Evolutionary conservation across 192 early-diverging fungal genomes (phyloP).

Genomic region (Backusella luteola): DNA sequence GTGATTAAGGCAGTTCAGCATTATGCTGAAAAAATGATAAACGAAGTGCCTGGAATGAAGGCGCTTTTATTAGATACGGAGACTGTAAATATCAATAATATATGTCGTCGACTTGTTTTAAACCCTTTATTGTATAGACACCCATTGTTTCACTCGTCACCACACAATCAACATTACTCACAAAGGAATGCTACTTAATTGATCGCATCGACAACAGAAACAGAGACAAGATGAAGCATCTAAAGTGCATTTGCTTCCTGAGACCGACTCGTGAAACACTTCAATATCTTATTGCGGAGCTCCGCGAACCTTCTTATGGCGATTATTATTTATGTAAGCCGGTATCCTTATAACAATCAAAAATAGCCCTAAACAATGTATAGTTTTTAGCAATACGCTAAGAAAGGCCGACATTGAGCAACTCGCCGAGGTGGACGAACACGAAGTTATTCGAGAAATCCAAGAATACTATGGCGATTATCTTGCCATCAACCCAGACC

Average conservation of each 20-base stretch:
- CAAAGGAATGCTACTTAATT: slow-evolving; percentile 92
- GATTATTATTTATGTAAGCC: slow-evolving; percentile 92
- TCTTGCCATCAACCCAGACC: slow-evolving; percentile 75
- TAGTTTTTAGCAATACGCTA: slow-evolving; percentile 94
- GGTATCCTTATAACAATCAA: too few species aligned
- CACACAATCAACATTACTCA: slow-evolving; percentile 89
- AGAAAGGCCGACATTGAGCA: slow-evolving; percentile 89
- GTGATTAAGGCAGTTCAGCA: slow-evolving; percentile 77
- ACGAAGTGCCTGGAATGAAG: slow-evolving; percentile 95
- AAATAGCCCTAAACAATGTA: neutral
- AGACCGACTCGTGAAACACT: slow-evolving; percentile 84
- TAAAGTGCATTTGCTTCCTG: slow-evolving; percentile 93
- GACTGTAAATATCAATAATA: slow-evolving; percentile 57
- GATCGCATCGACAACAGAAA: slow-evolving; percentile 86
- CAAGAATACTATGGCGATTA: slow-evolving; percentile 97
- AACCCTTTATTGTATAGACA: slow-evolving; percentile 54
- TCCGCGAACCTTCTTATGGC: slow-evolving; percentile 89
- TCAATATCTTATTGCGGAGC: slow-evolving; percentile 85
- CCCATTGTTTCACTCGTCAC: slow-evolving; percentile 91
- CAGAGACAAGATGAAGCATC: slow-evolving; percentile 90
- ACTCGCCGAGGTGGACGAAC: slow-evolving; percentile 93
- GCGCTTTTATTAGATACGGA: slow-evolving; percentile 91
- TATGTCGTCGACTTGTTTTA: neutral
- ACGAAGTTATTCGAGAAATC: slow-evolving; percentile 91
- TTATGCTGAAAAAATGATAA: slow-evolving; percentile 92